phyloP scores from a whole-genome alignment of 2,329 filamentous ascomycete genomes.

The Capronia epimyces region DNA sequence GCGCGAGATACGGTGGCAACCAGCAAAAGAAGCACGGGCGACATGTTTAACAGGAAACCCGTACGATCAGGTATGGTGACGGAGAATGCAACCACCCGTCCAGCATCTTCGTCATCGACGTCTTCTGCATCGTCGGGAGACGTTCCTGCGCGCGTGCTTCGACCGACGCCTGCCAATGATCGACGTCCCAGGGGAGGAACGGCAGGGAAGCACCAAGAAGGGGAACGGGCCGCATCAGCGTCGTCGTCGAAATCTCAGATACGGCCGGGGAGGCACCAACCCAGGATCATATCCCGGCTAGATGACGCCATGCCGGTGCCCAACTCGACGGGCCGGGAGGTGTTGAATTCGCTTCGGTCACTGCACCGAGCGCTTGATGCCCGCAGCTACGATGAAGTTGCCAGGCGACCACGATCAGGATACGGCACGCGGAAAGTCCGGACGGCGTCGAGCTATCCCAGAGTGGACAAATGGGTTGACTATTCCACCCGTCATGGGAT shows the following conservation, averaged over 20 bases:
- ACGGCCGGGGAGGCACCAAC: conserved; percentile 7
- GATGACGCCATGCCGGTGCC: conserved; percentile 11
- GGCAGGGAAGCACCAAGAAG: conserved; percentile 4
- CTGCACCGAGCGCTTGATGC: conserved; percentile 17
- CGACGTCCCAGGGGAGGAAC: neutral
- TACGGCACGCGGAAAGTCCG: conserved; percentile 15
- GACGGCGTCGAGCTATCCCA: conserved; percentile 35
- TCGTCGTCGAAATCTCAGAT: neutral
- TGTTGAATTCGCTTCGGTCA: conserved; percentile 11
- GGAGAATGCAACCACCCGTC: conserved; percentile 7
- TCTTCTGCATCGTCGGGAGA: conserved; percentile 36
- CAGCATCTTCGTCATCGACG: conserved; percentile 11
- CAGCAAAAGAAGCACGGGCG: neutral
- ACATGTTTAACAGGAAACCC: neutral
- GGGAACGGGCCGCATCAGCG: conserved; percentile 1
- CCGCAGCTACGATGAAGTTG: conserved; percentile 9
- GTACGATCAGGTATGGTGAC: neutral
- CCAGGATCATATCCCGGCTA: conserved; percentile 14
- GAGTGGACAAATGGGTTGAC: conserved; percentile 51
- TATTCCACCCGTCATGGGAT: conserved; percentile 50
- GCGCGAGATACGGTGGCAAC: neutral
- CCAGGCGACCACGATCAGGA: conserved; percentile 11
- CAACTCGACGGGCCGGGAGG: conserved; percentile 9
- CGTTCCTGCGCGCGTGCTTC: conserved; percentile 34
- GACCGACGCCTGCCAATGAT: conserved; percentile 17